These are phyloP conservation scores for Mychonastes homosphaera DNA, from an alignment of 139 green algal species.

Conservation along the genomic window DNA sequence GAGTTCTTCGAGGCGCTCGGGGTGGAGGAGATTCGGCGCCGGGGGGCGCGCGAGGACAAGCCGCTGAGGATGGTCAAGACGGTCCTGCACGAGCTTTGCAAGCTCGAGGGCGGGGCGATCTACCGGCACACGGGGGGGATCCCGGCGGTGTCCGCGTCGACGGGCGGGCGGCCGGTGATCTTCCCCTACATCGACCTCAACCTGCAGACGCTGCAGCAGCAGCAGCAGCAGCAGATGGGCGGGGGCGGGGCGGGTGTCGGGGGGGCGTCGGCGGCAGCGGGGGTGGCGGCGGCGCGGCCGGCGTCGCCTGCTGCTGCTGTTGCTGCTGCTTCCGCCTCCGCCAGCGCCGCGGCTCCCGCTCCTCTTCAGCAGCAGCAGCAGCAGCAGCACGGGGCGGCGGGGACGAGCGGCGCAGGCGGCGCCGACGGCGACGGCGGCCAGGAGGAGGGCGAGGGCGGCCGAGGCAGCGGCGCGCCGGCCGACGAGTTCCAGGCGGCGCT, in stretches of 20 bases:
- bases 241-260: background rate
- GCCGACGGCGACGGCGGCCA: too few species aligned
- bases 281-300: too few species aligned
- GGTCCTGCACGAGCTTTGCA: constrained; percentile 86
- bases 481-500: too few species aligned
- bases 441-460: too few species aligned
- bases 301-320: background rate
- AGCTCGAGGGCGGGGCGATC: constrained; percentile 46
- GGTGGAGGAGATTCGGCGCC: constrained; percentile 73
- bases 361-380: background rate
- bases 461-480: too few species aligned
- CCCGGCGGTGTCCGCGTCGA: background rate
- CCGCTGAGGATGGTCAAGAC: constrained; percentile 95
- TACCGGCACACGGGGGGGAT: constrained; percentile 37
- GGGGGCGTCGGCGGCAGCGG: background rate
- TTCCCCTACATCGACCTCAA: constrained; percentile 90
- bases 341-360: background rate
- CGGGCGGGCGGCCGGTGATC: constrained; percentile 58
- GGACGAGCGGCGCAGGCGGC: background rate
- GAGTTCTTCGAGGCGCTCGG: constrained; percentile 78
- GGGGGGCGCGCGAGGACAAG: constrained; percentile 78
- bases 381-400: background rate
- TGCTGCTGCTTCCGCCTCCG: background rate
- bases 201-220: constrained; percentile 41
- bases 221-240: background rate